Base-by-base conservation (phyloP, 345 rosid species). In the Arabidopsis suecica region DNA sequence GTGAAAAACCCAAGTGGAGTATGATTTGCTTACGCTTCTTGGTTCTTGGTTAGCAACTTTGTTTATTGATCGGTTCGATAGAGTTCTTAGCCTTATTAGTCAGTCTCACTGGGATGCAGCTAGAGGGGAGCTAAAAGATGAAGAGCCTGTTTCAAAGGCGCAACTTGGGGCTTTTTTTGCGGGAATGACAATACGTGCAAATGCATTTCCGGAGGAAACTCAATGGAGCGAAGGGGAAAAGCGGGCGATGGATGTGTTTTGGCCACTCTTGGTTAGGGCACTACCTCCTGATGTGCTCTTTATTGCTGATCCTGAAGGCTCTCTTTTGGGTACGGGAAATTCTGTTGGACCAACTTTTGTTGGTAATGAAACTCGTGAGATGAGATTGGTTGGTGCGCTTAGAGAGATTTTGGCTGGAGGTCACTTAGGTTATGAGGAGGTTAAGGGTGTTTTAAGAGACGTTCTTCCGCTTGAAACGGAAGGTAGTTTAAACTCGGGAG, bases 401-500 rank as follows among this genome's bases (percentile, higher is more conserved):
- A 88, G 99, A 82, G 98, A 91, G 88, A 81, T 94, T 53, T 82
- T 94, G 78, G 98, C 95, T 5, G 98, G 98, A 44, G 97, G 98
- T 61, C 97, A 94, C 65, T 89, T 94, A 47, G 97, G 98, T 28
- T 94, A 84, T 57, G 97, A 91, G 75, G 98, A 93, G 76, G 97
- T 89, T 66, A 91, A 87, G 74, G 98, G 96, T 83, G 90, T 91
- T 72, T 68, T 94, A 18, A 87, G 83, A 78, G 97, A 94, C 6
- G 90, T 91, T 76, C 92, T 94, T 81, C 97, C 98, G 3, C 81
- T 94, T 77, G 81, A 47, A 69, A 37, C 7, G 2, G 89, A 82
- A 58, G 90, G 85, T 73, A 68, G 65, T 9, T 79, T 77, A 47
- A 56, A 65, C 28, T 72, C 82, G n/a, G 90, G 89, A 77, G 96